Evolutionary conservation across 2,329 filamentous ascomycete species (phyloP).

Genomic region (Cordyceps sp.): DNA sequence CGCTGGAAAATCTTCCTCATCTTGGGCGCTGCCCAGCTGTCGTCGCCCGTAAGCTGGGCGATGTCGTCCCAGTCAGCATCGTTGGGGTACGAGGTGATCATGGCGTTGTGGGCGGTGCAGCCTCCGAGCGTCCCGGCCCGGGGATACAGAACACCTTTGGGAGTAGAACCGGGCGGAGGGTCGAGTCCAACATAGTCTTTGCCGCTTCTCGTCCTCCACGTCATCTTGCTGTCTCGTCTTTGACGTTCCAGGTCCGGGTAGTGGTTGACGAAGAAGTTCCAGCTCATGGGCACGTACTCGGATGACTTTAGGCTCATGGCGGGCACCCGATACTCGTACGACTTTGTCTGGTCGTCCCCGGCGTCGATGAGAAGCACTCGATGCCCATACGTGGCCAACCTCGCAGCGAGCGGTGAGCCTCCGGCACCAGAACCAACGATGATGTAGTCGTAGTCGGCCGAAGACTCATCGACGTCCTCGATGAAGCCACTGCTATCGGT

Average conservation of each 20-base stretch:
- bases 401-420: conserved; percentile 39
- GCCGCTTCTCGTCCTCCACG: conserved; percentile 34
- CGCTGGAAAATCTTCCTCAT: conserved; percentile 43
- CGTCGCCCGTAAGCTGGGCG: conserved; percentile 39
- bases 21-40: conserved; percentile 37
- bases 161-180: conserved; percentile 21
- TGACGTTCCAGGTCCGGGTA: conserved; percentile 36
- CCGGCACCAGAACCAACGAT: conserved; percentile 45
- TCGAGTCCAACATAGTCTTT: conserved; percentile 24
- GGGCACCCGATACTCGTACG: conserved; percentile 19
- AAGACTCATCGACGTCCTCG: background rate
- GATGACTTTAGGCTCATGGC: conserved; percentile 23
- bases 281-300: conserved; percentile 38
- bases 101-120: conserved; percentile 42
- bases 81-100: conserved; percentile 41
- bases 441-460: conserved; percentile 32
- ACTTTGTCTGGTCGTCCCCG: conserved; percentile 39
- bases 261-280: conserved; percentile 49
- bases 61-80: conserved; percentile 43
- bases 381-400: conserved; percentile 41
- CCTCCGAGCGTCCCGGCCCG: conserved; percentile 29
- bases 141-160: conserved; percentile 28
- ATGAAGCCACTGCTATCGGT: background rate
- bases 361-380: conserved; percentile 45
- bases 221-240: conserved; percentile 39